A percentile compares a stretch with the other conserved stretches of the same genome.
These are phyloP conservation scores for Paraphoma sp. DNA, from an alignment of 2,329 filamentous ascomycete species.

Conservation along the genomic window DNA sequence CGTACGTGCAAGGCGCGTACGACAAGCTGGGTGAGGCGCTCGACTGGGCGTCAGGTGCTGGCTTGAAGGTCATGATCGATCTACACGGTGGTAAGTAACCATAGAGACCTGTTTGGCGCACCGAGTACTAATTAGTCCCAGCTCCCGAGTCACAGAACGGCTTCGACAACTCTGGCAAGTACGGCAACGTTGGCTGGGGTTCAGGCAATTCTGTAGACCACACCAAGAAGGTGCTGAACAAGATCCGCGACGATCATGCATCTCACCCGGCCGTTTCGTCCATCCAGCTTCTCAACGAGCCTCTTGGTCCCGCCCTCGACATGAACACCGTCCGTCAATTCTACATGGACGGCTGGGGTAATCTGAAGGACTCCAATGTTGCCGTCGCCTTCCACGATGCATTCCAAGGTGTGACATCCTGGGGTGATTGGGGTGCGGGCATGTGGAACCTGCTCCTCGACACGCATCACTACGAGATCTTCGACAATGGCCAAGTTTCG, in stretches of 20 bases:
- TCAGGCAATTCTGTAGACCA: conserved; percentile 52
- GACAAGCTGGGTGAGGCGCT: conserved; percentile 64
- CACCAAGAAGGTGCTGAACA: conserved; percentile 53
- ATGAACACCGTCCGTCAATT: conserved; percentile 54
- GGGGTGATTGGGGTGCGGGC: conserved; percentile 54
- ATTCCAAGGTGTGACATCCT: conserved; percentile 52
- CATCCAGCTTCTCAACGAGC: conserved; percentile 58
- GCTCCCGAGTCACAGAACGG: conserved; percentile 70
- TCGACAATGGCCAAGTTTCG: conserved; percentile 46
- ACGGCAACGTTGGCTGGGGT: conserved; percentile 54
- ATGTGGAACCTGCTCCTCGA: conserved; percentile 55
- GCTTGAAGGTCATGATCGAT: conserved; percentile 71
- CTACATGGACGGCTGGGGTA: conserved; percentile 58
- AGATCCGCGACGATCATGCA: conserved; percentile 55
- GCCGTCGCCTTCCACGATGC: conserved; percentile 57
- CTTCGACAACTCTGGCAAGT: conserved; percentile 69
- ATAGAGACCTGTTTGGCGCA: neutral
- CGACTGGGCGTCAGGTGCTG: conserved; percentile 63
- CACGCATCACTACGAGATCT: conserved; percentile 58
- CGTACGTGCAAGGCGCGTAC: conserved; percentile 69
- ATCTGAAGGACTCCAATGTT: conserved; percentile 50
- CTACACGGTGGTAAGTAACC: conserved; percentile 66
- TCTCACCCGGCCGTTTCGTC: conserved; percentile 54
- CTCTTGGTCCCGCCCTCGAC: conserved; percentile 51
- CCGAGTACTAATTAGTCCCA: conserved; percentile 15